Conservation (phyloP, 73 alveolate genomes). For the Breviolum minutum region DNA sequence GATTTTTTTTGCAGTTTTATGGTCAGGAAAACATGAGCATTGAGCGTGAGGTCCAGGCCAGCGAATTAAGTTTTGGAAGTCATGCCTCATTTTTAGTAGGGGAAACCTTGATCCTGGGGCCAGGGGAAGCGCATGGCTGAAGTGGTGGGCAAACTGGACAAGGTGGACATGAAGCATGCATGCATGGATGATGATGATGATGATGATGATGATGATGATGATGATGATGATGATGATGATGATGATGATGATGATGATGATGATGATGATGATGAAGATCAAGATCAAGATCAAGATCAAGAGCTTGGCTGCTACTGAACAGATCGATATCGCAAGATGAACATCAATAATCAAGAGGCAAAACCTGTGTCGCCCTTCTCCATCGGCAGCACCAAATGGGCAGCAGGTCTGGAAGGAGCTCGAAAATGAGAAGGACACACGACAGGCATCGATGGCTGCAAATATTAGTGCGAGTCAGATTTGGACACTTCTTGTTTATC, state of each 20-base stretch:
- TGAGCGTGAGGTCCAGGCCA: slow-evolving; percentile 21
- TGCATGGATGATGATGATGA: no score
- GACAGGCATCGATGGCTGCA: neutral
- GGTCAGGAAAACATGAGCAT: slow-evolving; percentile 12
- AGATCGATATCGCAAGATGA: neutral
- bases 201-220: no score
- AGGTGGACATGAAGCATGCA: neutral
- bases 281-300: no score
- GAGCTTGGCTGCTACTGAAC: neutral
- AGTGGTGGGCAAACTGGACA: slow-evolving; percentile 42
- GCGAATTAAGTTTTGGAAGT: neutral
- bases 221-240: no score
- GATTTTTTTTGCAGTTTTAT: neutral
- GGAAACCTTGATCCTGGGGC: neutral
- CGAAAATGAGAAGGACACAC: slow-evolving; percentile 59
- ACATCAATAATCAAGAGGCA: neutral
- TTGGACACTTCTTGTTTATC: neutral
- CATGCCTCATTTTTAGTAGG: neutral
- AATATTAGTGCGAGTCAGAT: neutral
- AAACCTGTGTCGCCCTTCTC: neutral
- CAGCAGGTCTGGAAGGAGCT: slow-evolving; percentile 58
- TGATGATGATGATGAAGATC: no score
- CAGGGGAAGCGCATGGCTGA: slow-evolving; percentile 48
- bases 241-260: no score
- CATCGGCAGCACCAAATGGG: neutral